These are phyloP conservation scores for Saccharomycopsis capsularis DNA, from an alignment of 805 yeast species.

Conservation along the genomic window DNA sequence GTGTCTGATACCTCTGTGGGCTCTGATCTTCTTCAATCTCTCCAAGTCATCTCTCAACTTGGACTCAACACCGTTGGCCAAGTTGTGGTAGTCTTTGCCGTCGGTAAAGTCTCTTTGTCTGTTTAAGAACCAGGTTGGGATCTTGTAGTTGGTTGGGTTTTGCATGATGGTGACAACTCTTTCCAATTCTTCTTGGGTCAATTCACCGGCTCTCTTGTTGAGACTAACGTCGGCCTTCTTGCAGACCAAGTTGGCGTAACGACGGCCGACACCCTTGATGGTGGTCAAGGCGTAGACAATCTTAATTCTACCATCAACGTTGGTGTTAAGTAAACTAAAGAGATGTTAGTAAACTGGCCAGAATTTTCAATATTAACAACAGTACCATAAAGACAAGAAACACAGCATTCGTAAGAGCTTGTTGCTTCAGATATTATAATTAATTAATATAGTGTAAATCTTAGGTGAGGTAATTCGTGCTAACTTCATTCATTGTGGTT, in stretches of 20 bases:
- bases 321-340: constrained; percentile 95
- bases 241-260: constrained; percentile 99
- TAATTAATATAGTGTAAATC: not conserved
- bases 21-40: constrained; percentile 99
- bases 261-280: constrained; percentile 99
- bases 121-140: constrained; percentile 99
- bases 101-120: constrained; percentile 98
- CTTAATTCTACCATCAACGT: constrained; percentile 99
- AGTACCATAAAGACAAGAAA: too few relatives aligned
- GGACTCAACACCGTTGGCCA: constrained; percentile 98
- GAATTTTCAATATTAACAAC: too few relatives aligned
- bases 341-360: constrained; percentile 22
- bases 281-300: constrained; percentile 99
- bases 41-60: constrained; percentile 99
- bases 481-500: too few relatives aligned
- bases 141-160: constrained; percentile 98
- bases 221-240: constrained; percentile 99
- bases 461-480: too few relatives aligned
- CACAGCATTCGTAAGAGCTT: too few relatives aligned
- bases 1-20: constrained; percentile 99
- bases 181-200: constrained; percentile 99
- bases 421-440: not conserved
- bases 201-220: constrained; percentile 99
- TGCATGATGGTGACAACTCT: constrained; percentile 99
- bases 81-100: constrained; percentile 98